Conservation (phyloP, 2,329 filamentous ascomycete genomes). For the Ceratocystis cubensis region DNA sequence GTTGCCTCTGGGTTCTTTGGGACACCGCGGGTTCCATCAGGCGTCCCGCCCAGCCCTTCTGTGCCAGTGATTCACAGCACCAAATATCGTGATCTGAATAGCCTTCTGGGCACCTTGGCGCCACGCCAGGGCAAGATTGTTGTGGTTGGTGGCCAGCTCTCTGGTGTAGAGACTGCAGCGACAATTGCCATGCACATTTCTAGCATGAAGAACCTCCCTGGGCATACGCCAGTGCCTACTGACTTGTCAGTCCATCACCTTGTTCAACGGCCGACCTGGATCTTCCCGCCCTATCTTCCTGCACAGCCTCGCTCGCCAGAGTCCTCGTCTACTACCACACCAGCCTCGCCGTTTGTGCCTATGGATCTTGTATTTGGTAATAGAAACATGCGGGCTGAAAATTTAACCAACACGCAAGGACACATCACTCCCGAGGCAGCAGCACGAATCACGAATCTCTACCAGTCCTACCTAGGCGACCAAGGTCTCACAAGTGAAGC, state of each 20-base stretch:
- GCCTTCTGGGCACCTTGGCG: slow-evolving; percentile 33
- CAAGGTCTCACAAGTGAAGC: slow-evolving; percentile 39
- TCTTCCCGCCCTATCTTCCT: slow-evolving; percentile 48
- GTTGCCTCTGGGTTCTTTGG: slow-evolving; percentile 69
- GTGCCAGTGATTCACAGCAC: slow-evolving; percentile 56
- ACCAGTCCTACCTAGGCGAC: slow-evolving; percentile 12
- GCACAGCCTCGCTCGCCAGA: slow-evolving; percentile 26
- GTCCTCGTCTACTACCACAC: background rate
- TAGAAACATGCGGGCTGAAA: slow-evolving; percentile 42
- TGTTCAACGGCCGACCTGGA: slow-evolving; percentile 57
- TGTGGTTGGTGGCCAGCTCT: slow-evolving; percentile 71
- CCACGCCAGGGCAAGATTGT: slow-evolving; percentile 47
- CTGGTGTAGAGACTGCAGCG: slow-evolving; percentile 63
- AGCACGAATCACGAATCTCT: slow-evolving; percentile 42
- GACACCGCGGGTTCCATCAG: slow-evolving; percentile 39
- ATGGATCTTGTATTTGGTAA: slow-evolving; percentile 64
- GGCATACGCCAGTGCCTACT: slow-evolving; percentile 28
- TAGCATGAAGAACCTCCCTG: slow-evolving; percentile 43
- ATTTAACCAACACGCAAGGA: slow-evolving; percentile 49
- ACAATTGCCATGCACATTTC: slow-evolving; percentile 62
- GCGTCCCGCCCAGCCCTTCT: slow-evolving; percentile 27
- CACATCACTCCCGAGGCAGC: slow-evolving; percentile 36
- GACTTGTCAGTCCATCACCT: slow-evolving; percentile 55
- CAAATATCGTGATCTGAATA: slow-evolving; percentile 44
- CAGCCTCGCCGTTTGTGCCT: slow-evolving; percentile 46